A percentile compares a stretch with the other conserved stretches of the same genome.
Conservation (phyloP, 2,329 filamentous ascomycete genomes). For the Nothophoma quercina region DNA sequence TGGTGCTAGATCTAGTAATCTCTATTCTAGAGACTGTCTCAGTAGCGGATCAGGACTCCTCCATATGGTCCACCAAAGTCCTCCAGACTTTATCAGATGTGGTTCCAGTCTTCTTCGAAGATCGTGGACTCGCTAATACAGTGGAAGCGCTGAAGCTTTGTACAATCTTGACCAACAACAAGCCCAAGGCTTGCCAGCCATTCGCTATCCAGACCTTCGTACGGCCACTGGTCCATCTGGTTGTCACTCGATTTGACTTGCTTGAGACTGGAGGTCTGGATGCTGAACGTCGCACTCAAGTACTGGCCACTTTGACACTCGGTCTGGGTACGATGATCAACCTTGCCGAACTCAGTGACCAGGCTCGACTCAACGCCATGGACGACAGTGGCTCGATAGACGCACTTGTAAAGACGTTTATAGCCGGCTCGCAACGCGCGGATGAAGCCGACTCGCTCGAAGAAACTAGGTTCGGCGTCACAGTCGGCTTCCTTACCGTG, state of each 20-base stretch:
- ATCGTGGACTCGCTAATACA: constrained; percentile 24
- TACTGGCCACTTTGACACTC: constrained; percentile 76
- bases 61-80: constrained; percentile 53
- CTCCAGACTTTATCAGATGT: constrained; percentile 62
- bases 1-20: constrained; percentile 51
- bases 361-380: constrained; percentile 54
- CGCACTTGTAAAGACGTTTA: constrained; percentile 69
- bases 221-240: constrained; percentile 43
- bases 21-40: constrained; percentile 62
- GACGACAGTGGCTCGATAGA: constrained; percentile 60
- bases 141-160: constrained; percentile 72
- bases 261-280: constrained; percentile 40
- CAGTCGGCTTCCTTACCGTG: constrained; percentile 85
- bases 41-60: constrained; percentile 52
- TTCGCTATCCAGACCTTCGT: constrained; percentile 68
- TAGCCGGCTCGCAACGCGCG: constrained; percentile 70
- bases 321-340: constrained; percentile 87
- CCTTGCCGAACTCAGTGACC: constrained; percentile 77
- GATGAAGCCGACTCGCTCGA: constrained; percentile 68
- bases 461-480: constrained; percentile 80
- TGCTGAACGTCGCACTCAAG: constrained; percentile 61
- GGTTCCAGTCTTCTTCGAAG: constrained; percentile 40
- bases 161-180: constrained; percentile 87
- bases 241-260: constrained; percentile 35
- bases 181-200: constrained; percentile 69